Conservation (phyloP, 495 filamentous ascomycete species). For the Oleoguttula mirabilis region DNA sequence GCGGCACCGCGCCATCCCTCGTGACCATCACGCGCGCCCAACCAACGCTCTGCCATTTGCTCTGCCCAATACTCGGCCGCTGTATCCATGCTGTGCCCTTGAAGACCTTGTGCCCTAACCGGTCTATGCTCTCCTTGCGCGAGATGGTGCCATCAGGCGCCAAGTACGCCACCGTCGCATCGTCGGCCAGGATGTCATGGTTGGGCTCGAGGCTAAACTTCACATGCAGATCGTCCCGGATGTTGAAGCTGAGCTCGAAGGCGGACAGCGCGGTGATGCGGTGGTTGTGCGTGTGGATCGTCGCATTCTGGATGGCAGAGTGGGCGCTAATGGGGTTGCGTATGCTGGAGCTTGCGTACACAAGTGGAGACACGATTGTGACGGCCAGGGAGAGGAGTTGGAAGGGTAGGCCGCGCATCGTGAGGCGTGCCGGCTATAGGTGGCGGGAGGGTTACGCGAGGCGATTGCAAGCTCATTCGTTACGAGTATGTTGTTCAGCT, state of each 20-base stretch:
- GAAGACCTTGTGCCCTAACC: slow-evolving; percentile 68
- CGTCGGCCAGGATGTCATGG: slow-evolving; percentile 71
- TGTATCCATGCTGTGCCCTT: slow-evolving; percentile 66
- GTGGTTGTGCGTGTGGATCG: slow-evolving; percentile 66
- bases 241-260: slow-evolving; percentile 71
- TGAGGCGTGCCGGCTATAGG: too few species aligned
- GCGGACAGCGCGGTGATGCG: slow-evolving; percentile 63
- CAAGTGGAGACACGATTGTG: slow-evolving; percentile 3
- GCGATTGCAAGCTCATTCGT: too few species aligned
- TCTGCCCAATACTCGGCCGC: slow-evolving; percentile 38
- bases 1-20: slow-evolving; percentile 60
- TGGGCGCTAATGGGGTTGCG: slow-evolving; percentile 67
- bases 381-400: slow-evolving; percentile 9
- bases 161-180: slow-evolving; percentile 62
- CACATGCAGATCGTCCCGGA: slow-evolving; percentile 47
- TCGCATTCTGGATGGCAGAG: slow-evolving; percentile 58
- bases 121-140: slow-evolving; percentile 50
- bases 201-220: slow-evolving; percentile 82
- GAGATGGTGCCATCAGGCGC: slow-evolving; percentile 52
- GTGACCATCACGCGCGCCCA: slow-evolving; percentile 73
- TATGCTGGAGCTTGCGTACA: slow-evolving; percentile 54
- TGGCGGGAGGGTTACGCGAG: too few species aligned
- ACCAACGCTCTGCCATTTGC: slow-evolving; percentile 61
- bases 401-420: slow-evolving; percentile 7
- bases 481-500: too few species aligned